phyloP scores from a whole-genome alignment of 208 protist genomes.

The Herpetomonas muscarum region DNA sequence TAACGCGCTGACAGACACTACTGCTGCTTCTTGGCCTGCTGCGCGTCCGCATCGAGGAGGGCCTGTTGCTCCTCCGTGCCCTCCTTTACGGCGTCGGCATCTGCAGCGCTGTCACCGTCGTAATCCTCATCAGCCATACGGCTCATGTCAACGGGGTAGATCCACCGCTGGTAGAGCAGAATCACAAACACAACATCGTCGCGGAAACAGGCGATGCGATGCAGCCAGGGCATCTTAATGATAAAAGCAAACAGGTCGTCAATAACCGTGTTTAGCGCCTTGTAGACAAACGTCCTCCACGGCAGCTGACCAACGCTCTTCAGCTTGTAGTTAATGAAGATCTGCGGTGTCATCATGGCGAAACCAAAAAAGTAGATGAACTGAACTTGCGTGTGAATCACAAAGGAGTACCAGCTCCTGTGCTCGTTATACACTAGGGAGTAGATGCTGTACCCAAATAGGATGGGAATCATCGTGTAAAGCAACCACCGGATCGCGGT shows the following conservation, averaged over 20 bases:
- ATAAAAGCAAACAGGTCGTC: constrained; percentile 99
- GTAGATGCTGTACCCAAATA: constrained; percentile 94
- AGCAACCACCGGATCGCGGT: constrained; percentile 93
- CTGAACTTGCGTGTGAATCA: constrained; percentile 79
- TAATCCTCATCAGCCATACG: constrained; percentile 51
- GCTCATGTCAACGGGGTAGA: constrained; percentile 96
- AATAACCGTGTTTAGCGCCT: constrained; percentile 98
- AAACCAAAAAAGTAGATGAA: constrained; percentile 96
- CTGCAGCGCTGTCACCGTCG: constrained; percentile 11
- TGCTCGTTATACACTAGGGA: constrained; percentile 92
- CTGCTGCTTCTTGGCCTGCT: constrained; percentile 27
- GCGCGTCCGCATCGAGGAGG: background rate
- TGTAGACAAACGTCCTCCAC: constrained; percentile 98
- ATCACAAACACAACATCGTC: constrained; percentile 98
- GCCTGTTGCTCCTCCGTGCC: constrained; percentile 12
- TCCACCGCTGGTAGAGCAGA: constrained; percentile 97
- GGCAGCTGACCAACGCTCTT: constrained; percentile 98
- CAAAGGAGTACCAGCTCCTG: constrained; percentile 94
- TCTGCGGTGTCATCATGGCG: constrained; percentile 98
- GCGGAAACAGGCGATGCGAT: constrained; percentile 97
- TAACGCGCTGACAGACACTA: constrained; percentile 8
- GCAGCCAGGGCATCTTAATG: constrained; percentile 98
- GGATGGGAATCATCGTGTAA: constrained; percentile 90
- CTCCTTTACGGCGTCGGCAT: background rate
- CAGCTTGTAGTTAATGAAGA: constrained; percentile 99